Evolutionary conservation across 1,284 basidiomycete species (phyloP).

Genomic region (Boletellus deceptivus): DNA sequence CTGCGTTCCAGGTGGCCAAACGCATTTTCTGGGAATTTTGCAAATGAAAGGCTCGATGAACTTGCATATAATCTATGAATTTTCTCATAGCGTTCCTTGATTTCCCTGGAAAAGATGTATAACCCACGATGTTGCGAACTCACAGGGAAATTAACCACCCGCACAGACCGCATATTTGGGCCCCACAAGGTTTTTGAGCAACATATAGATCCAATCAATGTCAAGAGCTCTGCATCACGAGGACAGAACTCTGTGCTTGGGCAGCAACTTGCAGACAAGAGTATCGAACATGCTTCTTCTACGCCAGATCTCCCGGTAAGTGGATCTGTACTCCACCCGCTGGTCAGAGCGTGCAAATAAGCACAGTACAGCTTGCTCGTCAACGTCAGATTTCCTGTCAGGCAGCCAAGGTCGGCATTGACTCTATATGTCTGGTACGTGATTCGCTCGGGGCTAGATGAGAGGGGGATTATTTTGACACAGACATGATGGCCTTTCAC

Average conservation of each 20-base stretch:
- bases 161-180: too few relatives aligned
- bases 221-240: background rate
- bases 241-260: background rate
- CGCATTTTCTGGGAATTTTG: too few relatives aligned
- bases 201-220: background rate
- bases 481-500: constrained; percentile 24
- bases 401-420: background rate
- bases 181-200: background rate
- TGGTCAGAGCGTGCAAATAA: background rate
- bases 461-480: constrained; percentile 7
- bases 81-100: background rate
- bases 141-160: background rate
- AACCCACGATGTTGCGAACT: background rate
- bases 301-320: background rate
- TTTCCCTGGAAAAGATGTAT: background rate
- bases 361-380: background rate
- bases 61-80: background rate
- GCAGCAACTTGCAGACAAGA: background rate
- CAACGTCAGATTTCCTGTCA: background rate
- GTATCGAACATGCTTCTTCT: background rate
- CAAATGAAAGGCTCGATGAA: too few relatives aligned
- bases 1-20: too few relatives aligned
- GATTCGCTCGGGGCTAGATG: background rate
- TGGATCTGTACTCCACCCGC: background rate
- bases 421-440: background rate